These are phyloP conservation scores for Paxillus rubicundulus DNA, from an alignment of 768 basidiomycete species.

Conservation along the genomic window DNA sequence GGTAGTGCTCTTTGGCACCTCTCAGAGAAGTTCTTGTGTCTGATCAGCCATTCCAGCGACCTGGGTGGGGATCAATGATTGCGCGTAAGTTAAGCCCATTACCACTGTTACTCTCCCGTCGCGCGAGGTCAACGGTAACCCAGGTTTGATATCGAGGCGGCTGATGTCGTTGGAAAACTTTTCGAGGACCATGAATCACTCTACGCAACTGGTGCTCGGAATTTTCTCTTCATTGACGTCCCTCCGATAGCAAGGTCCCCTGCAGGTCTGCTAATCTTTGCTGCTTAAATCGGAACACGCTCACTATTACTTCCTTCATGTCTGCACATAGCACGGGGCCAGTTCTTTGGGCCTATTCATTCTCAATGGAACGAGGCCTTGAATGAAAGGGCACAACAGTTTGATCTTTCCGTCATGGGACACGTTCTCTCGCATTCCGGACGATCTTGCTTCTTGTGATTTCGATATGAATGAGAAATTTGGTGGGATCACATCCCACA, in stretches of 20 bases:
- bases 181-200: constrained; percentile 47
- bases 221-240: constrained; percentile 61
- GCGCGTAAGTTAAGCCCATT: constrained; percentile 25
- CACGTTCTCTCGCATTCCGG: constrained; percentile 46
- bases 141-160: not conserved
- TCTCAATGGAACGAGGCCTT: constrained; percentile 48
- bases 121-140: not conserved
- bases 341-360: not conserved
- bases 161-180: constrained; percentile 19
- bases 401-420: constrained; percentile 53
- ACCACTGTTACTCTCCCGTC: constrained; percentile 16
- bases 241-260: constrained; percentile 48
- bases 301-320: not conserved
- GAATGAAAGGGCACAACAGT: constrained; percentile 29
- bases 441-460: constrained; percentile 35
- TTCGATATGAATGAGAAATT: not conserved
- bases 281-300: not conserved
- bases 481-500: constrained; percentile 13
- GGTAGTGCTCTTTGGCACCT: not conserved
- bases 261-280: not conserved
- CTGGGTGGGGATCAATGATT: constrained; percentile 67
- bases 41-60: constrained; percentile 40
- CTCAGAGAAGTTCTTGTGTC: not conserved
- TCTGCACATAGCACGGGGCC: not conserved
- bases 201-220: constrained; percentile 47